Base-by-base conservation (phyloP, 805 yeast species). In the Candida maris region DNA sequence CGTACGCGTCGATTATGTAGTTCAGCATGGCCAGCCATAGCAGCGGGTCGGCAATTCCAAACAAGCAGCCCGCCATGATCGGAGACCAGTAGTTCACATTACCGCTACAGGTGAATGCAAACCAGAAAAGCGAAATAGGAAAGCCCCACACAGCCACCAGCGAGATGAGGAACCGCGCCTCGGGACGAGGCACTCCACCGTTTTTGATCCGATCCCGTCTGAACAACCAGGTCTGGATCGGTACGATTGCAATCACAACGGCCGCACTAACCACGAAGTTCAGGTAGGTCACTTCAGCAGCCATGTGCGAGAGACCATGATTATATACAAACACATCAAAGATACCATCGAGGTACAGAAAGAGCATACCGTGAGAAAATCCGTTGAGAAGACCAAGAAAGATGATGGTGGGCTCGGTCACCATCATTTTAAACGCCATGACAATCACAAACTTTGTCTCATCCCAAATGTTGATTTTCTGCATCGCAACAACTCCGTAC, bases 71-170 rank as follows among this genome's bases (percentile, higher is more conserved):
- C 10, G 65, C 65, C 27, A 54, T 35, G 22, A 61, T 54, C 35
- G 61, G 61, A 9, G 64, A 59, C 65, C 65, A 61, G 38, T 59
- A 59, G 41, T 41, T 57, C 27, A 46, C 49, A 10, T 39, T 29
- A 34, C 65, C 65, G 37, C 51, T 45, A 1, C 58, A 52, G 7
- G 64, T 61, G 49, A 59, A 61, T 4, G 55, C 64, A 30, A 61
- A 55, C 65, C 65, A 61, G 35, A 59, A 48, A 16, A 61, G 41
- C 5, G 64, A 59, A 19, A 56, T 46, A 37, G 64, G 65, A 57
- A 59, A 61, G 24, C 62, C 61, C 65, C 65, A 61, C 25, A 59
- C 63, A 3, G 59, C 50, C 18, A 61, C 58, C 35, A 61, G 44
- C 1, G 65, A 59, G 9, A 51, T 14, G 19, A 49, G 30, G 43